Base-by-base conservation (phyloP, 805 yeast species). In the Yarrowia alimentaria region DNA sequence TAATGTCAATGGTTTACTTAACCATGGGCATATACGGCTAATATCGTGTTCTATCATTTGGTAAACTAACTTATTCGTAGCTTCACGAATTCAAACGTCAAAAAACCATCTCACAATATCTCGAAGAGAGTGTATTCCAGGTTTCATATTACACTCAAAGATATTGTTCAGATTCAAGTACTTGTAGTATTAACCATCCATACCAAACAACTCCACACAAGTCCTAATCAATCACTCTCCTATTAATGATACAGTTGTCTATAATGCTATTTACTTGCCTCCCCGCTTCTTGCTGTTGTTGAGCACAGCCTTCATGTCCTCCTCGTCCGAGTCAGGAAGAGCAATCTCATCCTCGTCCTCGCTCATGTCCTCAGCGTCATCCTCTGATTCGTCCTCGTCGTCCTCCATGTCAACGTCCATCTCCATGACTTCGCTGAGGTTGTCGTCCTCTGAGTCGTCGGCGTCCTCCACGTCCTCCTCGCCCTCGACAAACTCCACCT, bases 401-500 rank as follows among this genome's bases (percentile, higher is more conserved):
- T 63, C 71, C 9, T 67, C 65, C 4, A 62, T 62, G 31, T 58
- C 60, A 5, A 63, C 70, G 21, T 64, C 78, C 26, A 70, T 72
- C 56, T 71, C 77, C 49, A 75, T 78, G 16, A 59, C 64, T n/a
- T 56, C 57, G 7, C 56, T 62, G 20, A 24, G 60, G 51, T 55
- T 65, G 11, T 58, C 60, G n/a, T 56, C 64, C 20, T 50, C 58
- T n/a, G n/a, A n/a, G n/a, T n/a, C n/a, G 8, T 55, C 66, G 17
- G 56, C 63, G 10, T 65, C 72, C 20, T 65, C 66, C 22, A 64
- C 71, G 13, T 68, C 76, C 30, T 65, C 69, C 52, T 75, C 79
- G 48, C 67, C 69, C 50, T 62, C 72, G 13, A 63, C 64, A 42
- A 62, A 64, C 54, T 67, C 70, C 11, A 68, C 67, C 19, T 61